phyloP scores from a whole-genome alignment of 2,329 filamentous ascomycete species.

The Aspergillus fumigatiaffinis region DNA sequence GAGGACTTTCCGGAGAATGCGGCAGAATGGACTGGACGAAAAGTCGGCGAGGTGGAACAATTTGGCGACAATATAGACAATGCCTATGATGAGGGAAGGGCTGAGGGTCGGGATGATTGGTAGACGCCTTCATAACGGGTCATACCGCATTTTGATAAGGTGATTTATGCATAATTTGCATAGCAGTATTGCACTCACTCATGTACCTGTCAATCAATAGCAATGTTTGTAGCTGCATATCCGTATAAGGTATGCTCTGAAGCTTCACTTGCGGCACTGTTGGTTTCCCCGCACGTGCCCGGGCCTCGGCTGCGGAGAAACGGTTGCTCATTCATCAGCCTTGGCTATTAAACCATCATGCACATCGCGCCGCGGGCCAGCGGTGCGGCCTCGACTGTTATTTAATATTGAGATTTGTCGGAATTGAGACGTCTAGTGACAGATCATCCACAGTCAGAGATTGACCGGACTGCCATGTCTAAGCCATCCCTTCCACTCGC shows the following conservation, averaged over 20 bases:
- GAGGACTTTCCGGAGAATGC: slow-evolving; percentile 34
- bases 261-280: neutral
- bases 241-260: neutral
- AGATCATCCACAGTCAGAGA: neutral
- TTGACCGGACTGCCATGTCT: slow-evolving; percentile 14
- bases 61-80: slow-evolving; percentile 42
- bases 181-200: neutral
- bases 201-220: neutral
- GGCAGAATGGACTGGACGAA: slow-evolving; percentile 38
- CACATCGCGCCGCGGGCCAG: neutral
- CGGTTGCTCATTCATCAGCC: neutral
- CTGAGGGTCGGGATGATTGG: slow-evolving; percentile 22
- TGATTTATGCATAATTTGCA: neutral
- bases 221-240: neutral
- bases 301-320: slow-evolving; percentile 21
- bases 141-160: neutral
- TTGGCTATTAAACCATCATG: neutral
- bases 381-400: neutral
- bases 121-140: neutral
- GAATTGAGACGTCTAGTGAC: too few relatives aligned
- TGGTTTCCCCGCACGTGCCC: slow-evolving; percentile 19
- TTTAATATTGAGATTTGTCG: neutral
- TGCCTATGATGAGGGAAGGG: slow-evolving; percentile 42
- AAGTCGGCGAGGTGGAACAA: slow-evolving; percentile 42
- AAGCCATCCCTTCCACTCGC: slow-evolving; percentile 52